Base-by-base conservation (phyloP, 2,329 filamentous ascomycete genomes). In the Sarocladium oryzae region DNA sequence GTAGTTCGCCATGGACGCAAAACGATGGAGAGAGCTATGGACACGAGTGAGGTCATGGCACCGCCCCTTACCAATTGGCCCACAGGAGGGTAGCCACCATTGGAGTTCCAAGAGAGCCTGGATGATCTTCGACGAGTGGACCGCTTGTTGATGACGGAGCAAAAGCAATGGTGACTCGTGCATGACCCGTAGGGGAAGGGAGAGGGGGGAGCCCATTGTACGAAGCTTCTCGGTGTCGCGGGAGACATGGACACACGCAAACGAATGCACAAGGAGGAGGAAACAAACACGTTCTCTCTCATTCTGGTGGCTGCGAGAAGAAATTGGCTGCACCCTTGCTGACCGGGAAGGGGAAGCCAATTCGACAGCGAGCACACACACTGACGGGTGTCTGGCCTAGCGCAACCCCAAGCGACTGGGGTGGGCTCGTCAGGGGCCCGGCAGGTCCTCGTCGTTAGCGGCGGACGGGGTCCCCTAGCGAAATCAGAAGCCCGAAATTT, bases 351-450 rank as follows among this genome's bases (percentile, higher is more conserved):
- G 11, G 16, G 23, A 43, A 43, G 40, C 23, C 40, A 43, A 48
- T 48, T 48, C 43, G 43, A 48, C 43, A 48, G 40, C 21, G 26
- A n/a, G 23, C 40, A 43, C 40, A 28, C 43, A n/a, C n/a, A n/a
- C n/a, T n/a, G n/a, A n/a, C n/a, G n/a, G 28, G 24, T 26, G 43
- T 20, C 3, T 7, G 21, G 7, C 21, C 21, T 32, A 48, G 43
- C 43, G 43, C 26, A 33, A 16, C 24, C 5, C n/a, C 43, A 13
- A 23, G 26, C 26, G 26, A 48, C 43, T 20, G 28, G 28, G 43
- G 43, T 9, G 26, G 15, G 9, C 43, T 48, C 43, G 43, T 48
- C 43, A 48, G 43, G 43, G 28, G 26, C n/a, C n/a, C 43, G 43
- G 26, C 24, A 30, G 18, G 7, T 16, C 28, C 10, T 32, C 28